Conservation (phyloP, 2,329 filamentous ascomycete species). For the Paecilomyces formosus region DNA sequence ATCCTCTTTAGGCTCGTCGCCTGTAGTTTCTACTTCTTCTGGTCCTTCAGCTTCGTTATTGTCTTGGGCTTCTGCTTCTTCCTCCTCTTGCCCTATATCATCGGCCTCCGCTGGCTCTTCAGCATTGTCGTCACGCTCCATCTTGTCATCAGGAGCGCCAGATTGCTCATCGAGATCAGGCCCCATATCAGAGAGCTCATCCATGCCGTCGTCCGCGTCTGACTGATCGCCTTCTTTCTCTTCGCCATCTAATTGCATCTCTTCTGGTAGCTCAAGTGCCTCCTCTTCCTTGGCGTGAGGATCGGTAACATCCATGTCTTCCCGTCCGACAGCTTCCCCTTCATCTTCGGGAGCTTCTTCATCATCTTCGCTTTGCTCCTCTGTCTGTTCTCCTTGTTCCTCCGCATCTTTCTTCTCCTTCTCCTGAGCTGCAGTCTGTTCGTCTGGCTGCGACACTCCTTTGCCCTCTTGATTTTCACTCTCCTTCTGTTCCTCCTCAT, state of each 20-base stretch:
- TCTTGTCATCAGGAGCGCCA: constrained; percentile 22
- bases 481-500: constrained; percentile 58
- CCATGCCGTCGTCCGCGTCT: constrained; percentile 41
- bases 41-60: constrained; percentile 37
- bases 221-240: constrained; percentile 50
- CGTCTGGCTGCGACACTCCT: constrained; percentile 45
- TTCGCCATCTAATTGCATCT: constrained; percentile 73
- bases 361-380: constrained; percentile 25
- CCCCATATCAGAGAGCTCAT: constrained; percentile 40
- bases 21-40: constrained; percentile 31
- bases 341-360: constrained; percentile 49
- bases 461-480: constrained; percentile 66
- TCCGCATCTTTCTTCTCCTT: constrained; percentile 30
- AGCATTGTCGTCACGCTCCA: constrained; percentile 19
- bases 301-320: constrained; percentile 60
- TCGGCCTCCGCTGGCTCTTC: constrained; percentile 20
- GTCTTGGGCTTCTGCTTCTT: constrained; percentile 31
- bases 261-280: constrained; percentile 74
- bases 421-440: constrained; percentile 57
- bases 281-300: constrained; percentile 76
- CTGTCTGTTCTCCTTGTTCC: background rate
- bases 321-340: constrained; percentile 53
- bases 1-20: constrained; percentile 43
- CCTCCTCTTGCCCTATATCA: constrained; percentile 23
- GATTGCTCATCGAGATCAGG: constrained; percentile 27